Evolutionary conservation across 805 yeast genomes (phyloP).

Genomic region (Starmerella stigmatis): DNA sequence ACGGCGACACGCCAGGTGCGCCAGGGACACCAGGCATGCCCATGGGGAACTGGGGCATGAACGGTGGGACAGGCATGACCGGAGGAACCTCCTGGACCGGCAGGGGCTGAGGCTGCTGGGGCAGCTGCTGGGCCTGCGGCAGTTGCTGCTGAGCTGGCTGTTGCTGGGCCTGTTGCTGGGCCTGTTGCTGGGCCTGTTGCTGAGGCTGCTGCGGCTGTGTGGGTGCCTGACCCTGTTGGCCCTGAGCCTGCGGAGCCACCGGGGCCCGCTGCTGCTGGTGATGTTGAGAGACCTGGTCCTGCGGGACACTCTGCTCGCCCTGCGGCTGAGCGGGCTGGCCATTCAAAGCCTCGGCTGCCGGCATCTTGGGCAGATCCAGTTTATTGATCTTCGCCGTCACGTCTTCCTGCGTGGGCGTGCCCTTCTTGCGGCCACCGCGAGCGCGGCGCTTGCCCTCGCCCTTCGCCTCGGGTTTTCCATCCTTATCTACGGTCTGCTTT

Average conservation of each 20-base stretch:
- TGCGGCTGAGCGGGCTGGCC: constrained; percentile 9
- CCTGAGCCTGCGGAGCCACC: constrained; percentile 15
- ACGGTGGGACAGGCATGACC: constrained; percentile 6
- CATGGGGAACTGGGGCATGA: constrained; percentile 9
- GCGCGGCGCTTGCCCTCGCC: constrained; percentile 3
- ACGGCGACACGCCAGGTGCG: constrained; percentile 8
- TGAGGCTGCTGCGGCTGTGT: constrained; percentile 1
- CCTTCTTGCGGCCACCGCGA: constrained; percentile 9
- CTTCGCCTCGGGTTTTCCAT: constrained; percentile 2
- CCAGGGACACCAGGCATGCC: constrained; percentile 10
- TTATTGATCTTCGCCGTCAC: constrained; percentile 12
- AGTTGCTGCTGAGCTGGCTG: constrained; percentile 2
- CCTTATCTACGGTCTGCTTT: constrained; percentile 1
- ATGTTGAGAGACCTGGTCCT: not conserved
- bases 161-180: constrained; percentile 1
- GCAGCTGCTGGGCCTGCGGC: constrained; percentile 7
- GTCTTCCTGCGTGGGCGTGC: constrained; percentile 10
- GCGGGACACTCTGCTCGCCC: constrained; percentile 9
- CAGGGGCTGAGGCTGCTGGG: constrained; percentile 8
- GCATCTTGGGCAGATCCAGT: constrained; percentile 16
- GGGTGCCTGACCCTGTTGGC: constrained; percentile 9
- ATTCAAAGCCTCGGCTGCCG: constrained; percentile 14
- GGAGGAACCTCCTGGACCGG: constrained; percentile 5
- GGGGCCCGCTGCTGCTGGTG: constrained; percentile 10
- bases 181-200: not conserved